Evolutionary conservation across 2,329 filamentous ascomycete species (phyloP).

Genomic region (Penicillium sp.): DNA sequence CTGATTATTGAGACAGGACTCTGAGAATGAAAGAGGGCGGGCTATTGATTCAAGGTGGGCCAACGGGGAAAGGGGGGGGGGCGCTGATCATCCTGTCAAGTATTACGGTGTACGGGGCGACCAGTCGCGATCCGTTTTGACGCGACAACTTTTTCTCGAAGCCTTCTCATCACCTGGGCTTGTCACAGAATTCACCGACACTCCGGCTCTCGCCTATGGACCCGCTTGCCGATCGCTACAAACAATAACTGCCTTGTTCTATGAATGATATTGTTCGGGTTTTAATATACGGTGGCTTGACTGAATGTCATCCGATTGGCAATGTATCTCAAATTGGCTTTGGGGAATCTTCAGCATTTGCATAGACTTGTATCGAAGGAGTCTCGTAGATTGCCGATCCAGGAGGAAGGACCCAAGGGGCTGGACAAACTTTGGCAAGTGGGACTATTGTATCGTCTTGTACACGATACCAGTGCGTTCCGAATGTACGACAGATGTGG

Average conservation of each 20-base stretch:
- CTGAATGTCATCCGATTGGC: not conserved
- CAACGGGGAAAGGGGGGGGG: not conserved
- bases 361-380: slow-evolving; percentile 17
- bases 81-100: slow-evolving; percentile 18
- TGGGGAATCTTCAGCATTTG: not conserved
- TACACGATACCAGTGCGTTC: slow-evolving; percentile 4
- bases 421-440: slow-evolving; percentile 20
- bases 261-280: not conserved
- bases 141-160: slow-evolving; percentile 16
- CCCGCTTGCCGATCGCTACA: slow-evolving; percentile 18
- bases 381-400: slow-evolving; percentile 26
- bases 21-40: slow-evolving; percentile 1
- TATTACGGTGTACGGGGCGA: slow-evolving; percentile 1
- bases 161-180: slow-evolving; percentile 21
- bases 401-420: slow-evolving; percentile 22
- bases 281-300: not conserved
- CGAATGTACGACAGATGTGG: slow-evolving; percentile 17
- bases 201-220: slow-evolving; percentile 16
- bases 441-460: slow-evolving; percentile 20
- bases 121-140: slow-evolving; percentile 6
- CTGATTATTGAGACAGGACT: not conserved
- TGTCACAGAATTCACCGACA: slow-evolving; percentile 27
- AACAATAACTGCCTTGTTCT: slow-evolving; percentile 6
- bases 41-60: slow-evolving; percentile 9
- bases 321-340: not conserved